Base-by-base conservation (phyloP, 31 red algal genomes). In the Odonthalia washingtoniensis region DNA sequence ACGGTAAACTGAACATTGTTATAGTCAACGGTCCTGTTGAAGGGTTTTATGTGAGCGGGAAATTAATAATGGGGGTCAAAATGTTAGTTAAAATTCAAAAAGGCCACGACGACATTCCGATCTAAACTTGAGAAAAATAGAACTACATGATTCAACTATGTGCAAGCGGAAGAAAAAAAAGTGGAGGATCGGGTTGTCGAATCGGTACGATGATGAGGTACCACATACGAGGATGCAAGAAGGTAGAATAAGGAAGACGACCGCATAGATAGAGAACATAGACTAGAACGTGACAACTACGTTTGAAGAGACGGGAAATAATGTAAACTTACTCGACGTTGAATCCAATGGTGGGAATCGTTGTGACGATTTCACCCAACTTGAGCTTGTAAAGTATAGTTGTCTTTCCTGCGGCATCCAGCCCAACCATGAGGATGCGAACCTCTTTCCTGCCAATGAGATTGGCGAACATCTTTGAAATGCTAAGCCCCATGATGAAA, bases 371-470 rank as follows among this genome's bases (percentile, higher is more conserved):
- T 91, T 99, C 97, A 41, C 97, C 97, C 4, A 99, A 93, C 87
- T 99, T 99, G 30, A 99, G 94, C 86, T 99, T 99, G 78, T 99
- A 99, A 37, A 99, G 80, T 65, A 99, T 99, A 77, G 97, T 99
- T 32, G 97, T 99, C 80, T 98, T 98, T 72, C 96, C 96, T 44
- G 96, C 96, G 32, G 93, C 97, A 77, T 98, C 97, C 44, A 98
- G 93, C 14, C 97, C 97, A 42, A 98, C 97, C 97, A 98, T 98
- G 30, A 98, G 93, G 69, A 98, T 98, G 49, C 97, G 93, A 91
- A 95, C 92, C 87, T 98, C 97, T 87, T 95, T 95, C 88, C 96
- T 95, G 81, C 97, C 97, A 42, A 98, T 89, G 28, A 98, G 60
- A 75, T 87, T 95, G 32, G 97, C 84, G 72, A 98, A 92, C 9